Evolutionary conservation across 1,284 basidiomycete genomes (phyloP).

Genomic region (Anthracocystis panici-leucophaei): DNA sequence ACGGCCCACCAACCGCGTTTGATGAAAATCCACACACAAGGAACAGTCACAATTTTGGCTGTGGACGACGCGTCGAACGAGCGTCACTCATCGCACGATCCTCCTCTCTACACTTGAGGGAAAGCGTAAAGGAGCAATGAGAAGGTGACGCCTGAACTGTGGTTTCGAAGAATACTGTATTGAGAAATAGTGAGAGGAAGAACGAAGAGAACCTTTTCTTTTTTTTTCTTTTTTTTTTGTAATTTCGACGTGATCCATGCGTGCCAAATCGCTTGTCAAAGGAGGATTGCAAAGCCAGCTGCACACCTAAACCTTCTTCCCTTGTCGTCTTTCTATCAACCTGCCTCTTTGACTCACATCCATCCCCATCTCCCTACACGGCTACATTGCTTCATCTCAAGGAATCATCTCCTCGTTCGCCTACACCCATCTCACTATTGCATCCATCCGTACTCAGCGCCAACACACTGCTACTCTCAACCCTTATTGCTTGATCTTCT

Average conservation of each 20-base stretch:
- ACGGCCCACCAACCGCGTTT: slow-evolving; percentile 17
- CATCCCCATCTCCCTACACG: not conserved
- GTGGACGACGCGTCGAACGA: slow-evolving; percentile 8
- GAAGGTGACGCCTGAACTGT: not conserved
- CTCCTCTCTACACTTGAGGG: not conserved
- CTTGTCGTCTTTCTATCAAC: not conserved
- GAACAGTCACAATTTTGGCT: slow-evolving; percentile 4
- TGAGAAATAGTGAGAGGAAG: not conserved
- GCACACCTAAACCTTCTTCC: not conserved
- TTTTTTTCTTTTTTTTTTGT: not conserved
- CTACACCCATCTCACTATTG: slow-evolving; percentile 2
- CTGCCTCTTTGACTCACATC: slow-evolving; percentile 2
- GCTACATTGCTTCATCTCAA: not conserved
- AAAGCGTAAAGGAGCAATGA: not conserved
- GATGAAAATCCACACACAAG: slow-evolving; percentile 28
- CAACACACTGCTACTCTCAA: too few relatives aligned
- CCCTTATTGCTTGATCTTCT: not conserved
- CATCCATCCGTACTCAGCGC: slow-evolving; percentile 1
- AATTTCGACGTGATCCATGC: slow-evolving; percentile 8
- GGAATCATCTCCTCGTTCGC: not conserved
- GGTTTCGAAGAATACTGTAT: not conserved
- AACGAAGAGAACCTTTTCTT: not conserved
- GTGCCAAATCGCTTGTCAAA: slow-evolving; percentile 4
- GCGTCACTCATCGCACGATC: not conserved
- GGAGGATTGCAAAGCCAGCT: not conserved